A percentile compares a stretch with the other conserved stretches of the same genome.
Conservation (phyloP, 805 yeast genomes). For the Saccharomycopsis oosterbeekiorum region DNA sequence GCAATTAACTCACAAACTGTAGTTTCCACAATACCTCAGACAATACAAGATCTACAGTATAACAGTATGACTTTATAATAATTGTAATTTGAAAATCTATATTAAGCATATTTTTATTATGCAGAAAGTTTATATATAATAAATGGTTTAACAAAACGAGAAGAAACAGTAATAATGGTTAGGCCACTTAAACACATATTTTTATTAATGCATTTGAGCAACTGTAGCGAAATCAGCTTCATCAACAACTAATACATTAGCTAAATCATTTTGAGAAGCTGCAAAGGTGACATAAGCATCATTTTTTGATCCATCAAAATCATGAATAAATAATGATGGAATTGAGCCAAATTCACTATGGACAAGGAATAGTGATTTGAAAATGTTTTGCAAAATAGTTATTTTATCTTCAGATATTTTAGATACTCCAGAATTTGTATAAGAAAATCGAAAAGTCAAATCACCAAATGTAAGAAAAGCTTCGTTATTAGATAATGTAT, state of each 20-base stretch:
- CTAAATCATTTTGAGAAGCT: background rate
- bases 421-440: background rate
- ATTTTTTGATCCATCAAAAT: constrained; percentile 16
- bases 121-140: too few species aligned
- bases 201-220: background rate
- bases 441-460: constrained; percentile 6
- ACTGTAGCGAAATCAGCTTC: constrained; percentile 12
- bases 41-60: too few species aligned
- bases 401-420: constrained; percentile 6
- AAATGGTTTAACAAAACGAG: background rate
- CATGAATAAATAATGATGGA: constrained; percentile 13
- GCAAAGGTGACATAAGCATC: constrained; percentile 16
- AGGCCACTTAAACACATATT: background rate
- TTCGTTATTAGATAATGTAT: constrained; percentile 10
- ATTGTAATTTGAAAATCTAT: too few species aligned
- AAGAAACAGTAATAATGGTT: background rate
- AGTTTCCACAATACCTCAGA: too few species aligned
- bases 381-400: constrained; percentile 7
- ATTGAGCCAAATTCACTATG: constrained; percentile 13
- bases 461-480: constrained; percentile 15
- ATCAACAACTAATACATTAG: constrained; percentile 8
- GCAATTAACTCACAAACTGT: too few species aligned
- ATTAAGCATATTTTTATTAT: too few species aligned
- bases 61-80: too few species aligned
- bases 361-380: constrained; percentile 5